These are phyloP conservation scores for Ogataea parapolymorpha DNA, from an alignment of 805 yeast species.

Conservation along the genomic window DNA sequence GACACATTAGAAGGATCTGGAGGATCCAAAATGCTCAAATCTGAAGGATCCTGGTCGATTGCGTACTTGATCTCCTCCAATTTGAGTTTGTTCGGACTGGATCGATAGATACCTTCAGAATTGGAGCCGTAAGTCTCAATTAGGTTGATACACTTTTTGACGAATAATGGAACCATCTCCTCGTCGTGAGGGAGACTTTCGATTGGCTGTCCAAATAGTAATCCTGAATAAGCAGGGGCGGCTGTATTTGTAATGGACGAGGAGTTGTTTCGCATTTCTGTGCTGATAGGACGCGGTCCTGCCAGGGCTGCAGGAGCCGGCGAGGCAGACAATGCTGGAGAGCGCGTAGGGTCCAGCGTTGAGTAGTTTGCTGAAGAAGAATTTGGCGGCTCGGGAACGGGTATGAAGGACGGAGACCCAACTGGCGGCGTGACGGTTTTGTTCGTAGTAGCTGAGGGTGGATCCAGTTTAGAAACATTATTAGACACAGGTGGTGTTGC, in stretches of 20 bases:
- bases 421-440: not conserved
- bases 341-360: slow-evolving; percentile 27
- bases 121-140: slow-evolving; percentile 83
- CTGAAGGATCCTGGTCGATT: slow-evolving; percentile 74
- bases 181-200: slow-evolving; percentile 80
- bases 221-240: slow-evolving; percentile 19
- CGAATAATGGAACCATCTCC: slow-evolving; percentile 88
- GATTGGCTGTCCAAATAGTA: slow-evolving; percentile 82
- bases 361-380: slow-evolving; percentile 13
- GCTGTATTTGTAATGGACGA: not conserved
- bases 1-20: slow-evolving; percentile 53
- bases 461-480: not conserved
- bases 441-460: slow-evolving; percentile 1
- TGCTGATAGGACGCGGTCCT: slow-evolving; percentile 4
- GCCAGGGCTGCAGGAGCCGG: not conserved
- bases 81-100: slow-evolving; percentile 72
- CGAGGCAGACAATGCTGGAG: slow-evolving; percentile 19
- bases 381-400: not conserved
- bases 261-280: not conserved
- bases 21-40: slow-evolving; percentile 47
- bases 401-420: not conserved
- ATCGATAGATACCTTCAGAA: slow-evolving; percentile 85
- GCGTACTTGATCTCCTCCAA: slow-evolving; percentile 69
- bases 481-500: slow-evolving; percentile 1
- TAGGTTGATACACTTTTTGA: slow-evolving; percentile 80